Evolutionary conservation across 177 flowering plant species (phyloP).

Genomic region (Tripterygium wilfordii): DNA sequence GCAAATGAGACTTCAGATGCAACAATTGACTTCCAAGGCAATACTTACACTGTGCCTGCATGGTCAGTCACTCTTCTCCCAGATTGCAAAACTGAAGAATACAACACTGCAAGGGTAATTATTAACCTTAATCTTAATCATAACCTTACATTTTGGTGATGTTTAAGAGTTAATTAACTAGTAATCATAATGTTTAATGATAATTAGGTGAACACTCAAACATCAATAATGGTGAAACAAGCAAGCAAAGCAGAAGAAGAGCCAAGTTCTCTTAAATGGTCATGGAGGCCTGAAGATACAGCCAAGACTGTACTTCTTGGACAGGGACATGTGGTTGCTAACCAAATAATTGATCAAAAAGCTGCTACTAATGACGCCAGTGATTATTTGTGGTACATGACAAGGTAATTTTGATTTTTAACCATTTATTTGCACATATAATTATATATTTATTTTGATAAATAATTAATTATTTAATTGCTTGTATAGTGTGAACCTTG

Average conservation of each 20-base stretch:
- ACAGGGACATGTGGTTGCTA: conserved; percentile 18
- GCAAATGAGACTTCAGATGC: conserved; percentile 17
- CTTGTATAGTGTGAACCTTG: conserved; percentile 24
- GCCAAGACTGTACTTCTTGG: conserved; percentile 18
- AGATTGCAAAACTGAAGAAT: conserved; percentile 35
- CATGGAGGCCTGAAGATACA: conserved; percentile 49
- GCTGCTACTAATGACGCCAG: conserved; percentile 32
- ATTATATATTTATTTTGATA: background rate
- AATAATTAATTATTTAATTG: background rate
- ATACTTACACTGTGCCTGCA: conserved; percentile 32
- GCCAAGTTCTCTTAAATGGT: conserved; percentile 38
- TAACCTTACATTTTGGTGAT: background rate
- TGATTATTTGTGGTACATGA: conserved; percentile 82
- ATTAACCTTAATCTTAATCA: background rate
- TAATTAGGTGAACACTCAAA: conserved; percentile 12
- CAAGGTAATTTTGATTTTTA: conserved; percentile 24
- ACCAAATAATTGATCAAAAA: conserved; percentile 49
- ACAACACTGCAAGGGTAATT: conserved; percentile 51
- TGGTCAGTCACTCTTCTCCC: conserved; percentile 58
- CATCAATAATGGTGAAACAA: conserved; percentile 23
- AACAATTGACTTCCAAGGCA: conserved; percentile 16
- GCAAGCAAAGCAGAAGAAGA: conserved; percentile 32
- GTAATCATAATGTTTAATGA: background rate
- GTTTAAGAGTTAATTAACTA: background rate
- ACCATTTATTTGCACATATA: background rate